These are phyloP conservation scores for Myxozyma monticola DNA, from an alignment of 805 yeast genomes.

Conservation along the genomic window DNA sequence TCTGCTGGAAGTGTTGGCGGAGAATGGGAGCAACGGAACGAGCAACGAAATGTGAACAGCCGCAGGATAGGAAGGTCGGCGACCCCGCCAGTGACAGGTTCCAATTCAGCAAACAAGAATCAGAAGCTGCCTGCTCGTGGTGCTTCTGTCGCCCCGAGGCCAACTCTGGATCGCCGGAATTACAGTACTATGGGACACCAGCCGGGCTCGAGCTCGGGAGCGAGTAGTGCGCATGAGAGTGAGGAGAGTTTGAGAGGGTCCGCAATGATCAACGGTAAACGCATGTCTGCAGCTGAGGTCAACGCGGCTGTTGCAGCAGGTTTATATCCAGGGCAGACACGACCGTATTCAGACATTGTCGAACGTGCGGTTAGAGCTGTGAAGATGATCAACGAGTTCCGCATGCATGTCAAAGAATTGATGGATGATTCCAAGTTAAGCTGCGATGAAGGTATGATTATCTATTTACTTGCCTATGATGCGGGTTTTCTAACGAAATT, in stretches of 20 bases:
- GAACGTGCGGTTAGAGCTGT: conserved; percentile 48
- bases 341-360: conserved; percentile 51
- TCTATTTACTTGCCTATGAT: background rate
- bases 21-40: conserved; percentile 29
- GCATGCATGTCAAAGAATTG: conserved; percentile 41
- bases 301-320: conserved; percentile 32
- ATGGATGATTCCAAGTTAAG: conserved; percentile 19
- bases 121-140: background rate
- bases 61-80: conserved; percentile 17
- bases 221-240: background rate
- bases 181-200: conserved; percentile 20
- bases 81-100: conserved; percentile 15
- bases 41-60: conserved; percentile 5
- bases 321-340: conserved; percentile 23
- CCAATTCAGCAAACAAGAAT: background rate
- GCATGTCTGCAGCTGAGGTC: conserved; percentile 30
- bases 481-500: background rate
- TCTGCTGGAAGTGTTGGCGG: conserved; percentile 29
- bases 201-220: background rate
- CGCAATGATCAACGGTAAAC: conserved; percentile 15
- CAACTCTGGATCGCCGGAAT: conserved; percentile 21
- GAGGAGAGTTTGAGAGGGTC: conserved; percentile 14
- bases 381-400: conserved; percentile 38
- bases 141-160: background rate
- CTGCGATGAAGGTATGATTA: conserved; percentile 39